phyloP scores from a whole-genome alignment of 2,329 filamentous ascomycete genomes.

The Colletotrichum liriopes region DNA sequence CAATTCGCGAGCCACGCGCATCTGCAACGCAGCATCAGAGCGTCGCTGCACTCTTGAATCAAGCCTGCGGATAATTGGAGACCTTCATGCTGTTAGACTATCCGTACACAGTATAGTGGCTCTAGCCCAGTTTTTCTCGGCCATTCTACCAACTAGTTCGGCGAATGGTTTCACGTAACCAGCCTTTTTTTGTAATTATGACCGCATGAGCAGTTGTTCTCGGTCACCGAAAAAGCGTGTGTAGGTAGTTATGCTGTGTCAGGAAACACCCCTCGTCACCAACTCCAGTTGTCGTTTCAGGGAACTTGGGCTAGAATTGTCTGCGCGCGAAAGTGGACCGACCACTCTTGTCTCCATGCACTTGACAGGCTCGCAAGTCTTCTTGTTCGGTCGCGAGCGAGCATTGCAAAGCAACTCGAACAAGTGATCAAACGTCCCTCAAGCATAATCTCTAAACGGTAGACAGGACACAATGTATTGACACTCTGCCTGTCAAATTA shows the following conservation, averaged over 20 bases:
- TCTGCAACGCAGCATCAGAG: not conserved
- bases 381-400: not conserved
- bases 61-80: not conserved
- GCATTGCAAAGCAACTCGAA: not conserved
- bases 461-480: not conserved
- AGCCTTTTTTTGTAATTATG: not conserved
- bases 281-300: not conserved
- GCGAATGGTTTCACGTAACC: not conserved
- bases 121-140: not conserved
- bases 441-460: no score
- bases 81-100: not conserved
- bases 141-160: not conserved
- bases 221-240: not conserved
- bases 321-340: not conserved
- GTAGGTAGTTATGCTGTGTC: not conserved
- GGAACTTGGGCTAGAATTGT: not conserved
- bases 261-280: not conserved
- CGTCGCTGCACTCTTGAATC: not conserved
- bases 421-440: not conserved
- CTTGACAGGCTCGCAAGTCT: not conserved
- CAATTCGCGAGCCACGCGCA: not conserved
- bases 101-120: not conserved
- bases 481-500: not conserved
- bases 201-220: not conserved
- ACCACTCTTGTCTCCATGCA: not conserved